Evolutionary conservation across 805 yeast species (phyloP).

Genomic region (Saturnispora hagleri): DNA sequence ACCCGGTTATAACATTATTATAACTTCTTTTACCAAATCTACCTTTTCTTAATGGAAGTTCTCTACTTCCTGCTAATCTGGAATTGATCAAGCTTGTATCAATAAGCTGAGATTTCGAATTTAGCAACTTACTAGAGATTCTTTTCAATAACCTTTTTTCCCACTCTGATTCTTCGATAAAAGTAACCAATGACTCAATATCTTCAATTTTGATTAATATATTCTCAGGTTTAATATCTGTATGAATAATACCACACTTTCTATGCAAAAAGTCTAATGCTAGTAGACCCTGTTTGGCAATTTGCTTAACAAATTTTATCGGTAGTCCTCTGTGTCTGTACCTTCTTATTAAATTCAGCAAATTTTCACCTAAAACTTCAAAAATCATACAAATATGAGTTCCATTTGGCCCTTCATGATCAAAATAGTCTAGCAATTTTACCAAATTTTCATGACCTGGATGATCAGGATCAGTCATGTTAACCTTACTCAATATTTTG

Average conservation of each 20-base stretch:
- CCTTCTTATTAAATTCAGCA: conserved; percentile 73
- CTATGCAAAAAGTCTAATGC: conserved; percentile 52
- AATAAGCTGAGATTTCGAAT: conserved; percentile 14
- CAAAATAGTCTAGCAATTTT: conserved; percentile 71
- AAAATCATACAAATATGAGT: conserved; percentile 94
- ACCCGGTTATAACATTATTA: conserved; percentile 77
- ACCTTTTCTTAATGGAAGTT: conserved; percentile 22
- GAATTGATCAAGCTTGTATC: conserved; percentile 10
- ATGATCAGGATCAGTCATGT: conserved; percentile 54
- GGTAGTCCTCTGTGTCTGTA: conserved; percentile 47
- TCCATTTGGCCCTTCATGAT: conserved; percentile 86
- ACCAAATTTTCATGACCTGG: conserved; percentile 80
- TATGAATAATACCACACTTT: conserved; percentile 60
- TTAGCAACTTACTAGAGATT: conserved; percentile 20
- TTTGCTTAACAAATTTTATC: conserved; percentile 44
- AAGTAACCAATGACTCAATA: conserved; percentile 40
- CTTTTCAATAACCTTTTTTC: conserved; percentile 26
- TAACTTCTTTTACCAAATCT: conserved; percentile 48
- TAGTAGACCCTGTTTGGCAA: conserved; percentile 45
- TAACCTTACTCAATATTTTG: conserved; percentile 58
- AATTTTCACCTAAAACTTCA: conserved; percentile 91
- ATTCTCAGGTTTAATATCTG: conserved; percentile 74
- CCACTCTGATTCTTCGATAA: conserved; percentile 33
- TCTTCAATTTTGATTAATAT: conserved; percentile 45
- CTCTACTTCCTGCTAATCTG: conserved; percentile 13